A percentile compares a stretch with the other conserved stretches of the same genome.
Evolutionary conservation across 1,284 basidiomycete species (phyloP).

Genomic region (Albatrellus sp.): DNA sequence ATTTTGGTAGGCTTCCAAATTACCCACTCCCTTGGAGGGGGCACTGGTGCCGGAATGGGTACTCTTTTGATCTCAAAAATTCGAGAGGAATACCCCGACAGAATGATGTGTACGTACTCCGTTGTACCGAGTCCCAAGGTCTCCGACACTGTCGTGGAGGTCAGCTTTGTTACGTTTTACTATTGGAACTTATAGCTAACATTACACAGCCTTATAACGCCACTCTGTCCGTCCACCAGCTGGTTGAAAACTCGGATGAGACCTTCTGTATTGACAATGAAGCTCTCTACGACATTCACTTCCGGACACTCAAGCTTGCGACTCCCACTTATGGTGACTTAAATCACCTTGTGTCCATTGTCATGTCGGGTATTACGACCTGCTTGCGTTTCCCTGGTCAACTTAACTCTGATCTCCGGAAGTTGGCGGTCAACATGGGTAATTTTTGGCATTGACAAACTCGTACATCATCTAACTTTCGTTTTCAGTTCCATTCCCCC

Average conservation of each 20-base stretch:
- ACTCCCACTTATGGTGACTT: conserved; percentile 94
- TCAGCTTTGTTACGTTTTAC: conserved; percentile 16
- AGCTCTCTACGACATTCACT: conserved; percentile 96
- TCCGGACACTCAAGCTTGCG: conserved; percentile 89
- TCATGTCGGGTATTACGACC: conserved; percentile 97
- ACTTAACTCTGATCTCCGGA: conserved; percentile 94
- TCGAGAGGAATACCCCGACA: conserved; percentile 87
- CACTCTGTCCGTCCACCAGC: conserved; percentile 87
- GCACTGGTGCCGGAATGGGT: conserved; percentile 91
- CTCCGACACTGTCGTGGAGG: conserved; percentile 95
- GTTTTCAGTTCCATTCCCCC: conserved; percentile 80
- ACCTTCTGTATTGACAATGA: conserved; percentile 98
- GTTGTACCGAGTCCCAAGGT: conserved; percentile 94
- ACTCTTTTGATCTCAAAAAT: conserved; percentile 87
- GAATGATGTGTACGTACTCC: conserved; percentile 97
- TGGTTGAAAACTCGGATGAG: conserved; percentile 93
- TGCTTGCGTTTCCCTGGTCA: conserved; percentile 97
- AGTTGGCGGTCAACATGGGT: conserved; percentile 99
- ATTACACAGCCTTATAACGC: conserved; percentile 80
- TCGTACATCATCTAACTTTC: conserved; percentile 2
- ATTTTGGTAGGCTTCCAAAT: conserved; percentile 75
- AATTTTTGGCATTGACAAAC: conserved; percentile 11
- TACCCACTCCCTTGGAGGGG: conserved; percentile 93
- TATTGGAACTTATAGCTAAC: background rate
- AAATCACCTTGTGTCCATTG: conserved; percentile 93